A percentile compares a stretch with the other conserved stretches of the same genome.
Evolutionary conservation across 2,329 filamentous ascomycete species (phyloP).

Genomic region (Chrysoporthe austroafricana): DNA sequence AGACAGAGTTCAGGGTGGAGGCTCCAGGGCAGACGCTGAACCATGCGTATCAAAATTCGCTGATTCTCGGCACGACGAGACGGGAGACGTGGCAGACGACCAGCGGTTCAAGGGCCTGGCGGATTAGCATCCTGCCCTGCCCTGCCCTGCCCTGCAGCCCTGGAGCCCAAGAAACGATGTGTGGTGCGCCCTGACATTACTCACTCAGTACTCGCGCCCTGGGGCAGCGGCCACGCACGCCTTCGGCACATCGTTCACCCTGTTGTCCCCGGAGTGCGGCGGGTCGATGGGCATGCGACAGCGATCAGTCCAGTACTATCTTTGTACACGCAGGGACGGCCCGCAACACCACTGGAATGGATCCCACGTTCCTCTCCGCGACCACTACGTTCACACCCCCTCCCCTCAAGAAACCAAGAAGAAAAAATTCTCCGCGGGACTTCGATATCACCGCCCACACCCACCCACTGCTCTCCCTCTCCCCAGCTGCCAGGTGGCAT

Average conservation of each 20-base stretch:
- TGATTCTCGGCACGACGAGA: background rate
- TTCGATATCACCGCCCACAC: no score
- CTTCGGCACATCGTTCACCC: background rate
- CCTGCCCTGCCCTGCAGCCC: background rate
- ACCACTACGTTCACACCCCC: constrained; percentile 1
- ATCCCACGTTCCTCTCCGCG: background rate
- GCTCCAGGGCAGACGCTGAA: background rate
- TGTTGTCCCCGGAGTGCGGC: background rate
- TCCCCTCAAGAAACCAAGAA: background rate
- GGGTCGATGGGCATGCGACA: background rate
- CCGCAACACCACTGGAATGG: constrained; percentile 16
- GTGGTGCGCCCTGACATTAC: background rate
- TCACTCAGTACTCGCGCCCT: no score
- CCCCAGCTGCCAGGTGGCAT: constrained; percentile 3
- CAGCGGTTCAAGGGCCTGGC: background rate
- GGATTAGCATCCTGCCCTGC: background rate
- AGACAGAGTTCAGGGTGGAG: background rate
- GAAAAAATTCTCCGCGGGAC: no score
- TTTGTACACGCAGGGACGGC: constrained; percentile 18
- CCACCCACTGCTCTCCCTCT: background rate
- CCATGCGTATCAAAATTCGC: constrained; percentile 11
- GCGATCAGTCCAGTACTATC: background rate
- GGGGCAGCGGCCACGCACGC: background rate
- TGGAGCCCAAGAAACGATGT: background rate
- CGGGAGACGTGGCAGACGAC: constrained; percentile 14